Conservation (phyloP, 768 basidiomycete species). For the Rhizopogon sp. region DNA sequence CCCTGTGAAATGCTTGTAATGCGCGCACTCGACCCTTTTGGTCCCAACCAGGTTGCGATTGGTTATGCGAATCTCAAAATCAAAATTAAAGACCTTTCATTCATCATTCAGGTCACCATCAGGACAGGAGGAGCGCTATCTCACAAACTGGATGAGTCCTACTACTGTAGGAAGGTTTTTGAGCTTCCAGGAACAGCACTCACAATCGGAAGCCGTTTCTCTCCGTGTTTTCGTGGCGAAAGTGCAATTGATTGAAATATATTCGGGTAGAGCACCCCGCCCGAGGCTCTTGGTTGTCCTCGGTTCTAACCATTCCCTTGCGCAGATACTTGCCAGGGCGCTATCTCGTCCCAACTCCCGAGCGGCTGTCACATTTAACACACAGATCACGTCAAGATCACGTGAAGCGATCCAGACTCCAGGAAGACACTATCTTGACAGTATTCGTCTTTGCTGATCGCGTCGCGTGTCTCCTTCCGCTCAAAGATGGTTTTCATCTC, state of each 20-base stretch:
- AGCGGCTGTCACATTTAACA: no score
- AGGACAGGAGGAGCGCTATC: neutral
- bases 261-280: no score
- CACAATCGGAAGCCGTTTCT: neutral
- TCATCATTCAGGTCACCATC: neutral
- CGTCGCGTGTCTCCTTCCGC: neutral
- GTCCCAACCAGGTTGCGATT: neutral
- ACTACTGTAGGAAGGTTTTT: neutral
- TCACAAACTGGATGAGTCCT: neutral
- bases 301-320: no score
- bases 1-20: neutral
- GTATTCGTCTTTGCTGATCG: neutral
- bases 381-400: neutral
- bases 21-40: neutral
- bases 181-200: neutral
- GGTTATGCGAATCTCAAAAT: neutral
- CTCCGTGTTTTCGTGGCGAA: neutral
- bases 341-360: neutral
- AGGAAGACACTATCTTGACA: neutral
- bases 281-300: neutral
- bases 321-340: neutral
- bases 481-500: neutral
- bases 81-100: neutral
- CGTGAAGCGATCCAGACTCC: neutral
- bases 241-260: no score